Percentiles rank a stretch among this genome's conserved stretches.
Evolutionary conservation across 169 alveolate species (phyloP).

Genomic region (Prorocentrum cordatum): DNA sequence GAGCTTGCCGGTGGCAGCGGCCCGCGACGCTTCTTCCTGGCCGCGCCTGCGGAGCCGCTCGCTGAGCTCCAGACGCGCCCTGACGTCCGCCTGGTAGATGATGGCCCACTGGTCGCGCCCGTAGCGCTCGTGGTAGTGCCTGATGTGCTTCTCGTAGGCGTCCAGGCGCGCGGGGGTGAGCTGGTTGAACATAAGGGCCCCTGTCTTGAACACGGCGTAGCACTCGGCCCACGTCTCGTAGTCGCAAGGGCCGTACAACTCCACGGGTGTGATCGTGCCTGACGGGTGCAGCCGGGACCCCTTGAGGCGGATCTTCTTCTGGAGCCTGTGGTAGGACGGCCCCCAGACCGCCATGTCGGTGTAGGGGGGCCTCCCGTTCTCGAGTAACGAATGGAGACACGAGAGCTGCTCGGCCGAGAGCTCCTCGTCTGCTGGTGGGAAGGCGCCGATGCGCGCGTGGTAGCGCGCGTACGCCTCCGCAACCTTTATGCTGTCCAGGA

Average conservation of each 20-base stretch:
- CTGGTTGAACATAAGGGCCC: slow-evolving; percentile 18
- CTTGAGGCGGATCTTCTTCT: background rate
- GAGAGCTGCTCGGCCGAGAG: background rate
- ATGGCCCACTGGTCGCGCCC: background rate
- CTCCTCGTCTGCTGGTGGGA: slow-evolving; percentile 5
- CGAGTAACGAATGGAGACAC: background rate
- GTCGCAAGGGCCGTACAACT: slow-evolving; percentile 4
- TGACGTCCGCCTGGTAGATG: slow-evolving; percentile 11
- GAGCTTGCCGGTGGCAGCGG: background rate
- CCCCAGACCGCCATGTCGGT: slow-evolving; percentile 42
- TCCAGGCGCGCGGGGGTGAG: background rate
- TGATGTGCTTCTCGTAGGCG: background rate
- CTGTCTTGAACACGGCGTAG: background rate
- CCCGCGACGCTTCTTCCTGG: background rate
- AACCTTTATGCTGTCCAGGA: background rate
- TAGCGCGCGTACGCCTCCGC: background rate
- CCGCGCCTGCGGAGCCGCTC: slow-evolving; percentile 3
- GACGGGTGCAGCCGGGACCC: background rate
- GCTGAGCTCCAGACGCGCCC: background rate
- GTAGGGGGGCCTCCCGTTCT: background rate
- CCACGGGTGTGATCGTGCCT: background rate
- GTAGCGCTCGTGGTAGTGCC: background rate
- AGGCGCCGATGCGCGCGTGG: background rate
- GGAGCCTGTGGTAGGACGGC: background rate
- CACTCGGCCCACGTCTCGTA: background rate